Conservation (phyloP, 768 basidiomycete genomes). For the Pleurotus eryngii region DNA sequence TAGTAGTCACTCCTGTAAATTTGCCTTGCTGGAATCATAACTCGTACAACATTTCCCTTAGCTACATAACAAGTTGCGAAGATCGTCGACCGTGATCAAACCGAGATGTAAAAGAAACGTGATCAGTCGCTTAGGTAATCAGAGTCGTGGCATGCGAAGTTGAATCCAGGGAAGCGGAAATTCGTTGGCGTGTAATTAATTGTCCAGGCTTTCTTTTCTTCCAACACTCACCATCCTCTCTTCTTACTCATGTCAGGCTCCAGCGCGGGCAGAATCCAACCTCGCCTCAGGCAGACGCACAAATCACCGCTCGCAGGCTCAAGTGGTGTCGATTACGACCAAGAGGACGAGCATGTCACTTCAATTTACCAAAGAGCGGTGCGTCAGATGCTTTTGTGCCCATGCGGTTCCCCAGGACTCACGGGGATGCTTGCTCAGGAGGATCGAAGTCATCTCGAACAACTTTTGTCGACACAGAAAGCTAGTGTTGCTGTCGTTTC, state of each 20-base stretch:
- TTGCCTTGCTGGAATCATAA: no score
- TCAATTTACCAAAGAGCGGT: constrained; percentile 8
- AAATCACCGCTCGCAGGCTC: constrained; percentile 3
- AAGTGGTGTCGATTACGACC: constrained; percentile 3
- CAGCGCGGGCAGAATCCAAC: background rate
- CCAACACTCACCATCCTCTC: background rate
- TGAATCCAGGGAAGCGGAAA: background rate
- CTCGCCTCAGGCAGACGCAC: background rate
- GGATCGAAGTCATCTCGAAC: constrained; percentile 58
- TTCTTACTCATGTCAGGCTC: constrained; percentile 2
- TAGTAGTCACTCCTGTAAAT: no score
- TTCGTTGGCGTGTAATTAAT: background rate
- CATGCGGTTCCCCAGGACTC: background rate
- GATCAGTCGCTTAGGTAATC: background rate
- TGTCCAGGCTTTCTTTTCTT: constrained; percentile 1
- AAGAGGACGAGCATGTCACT: constrained; percentile 9
- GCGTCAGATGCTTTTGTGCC: background rate
- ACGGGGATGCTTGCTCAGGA: constrained; percentile 28
- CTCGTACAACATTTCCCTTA: no score
- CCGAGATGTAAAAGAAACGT: constrained; percentile 4
- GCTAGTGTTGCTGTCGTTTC: constrained; percentile 63
- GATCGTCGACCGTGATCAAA: background rate
- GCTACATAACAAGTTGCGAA: no score
- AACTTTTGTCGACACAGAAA: constrained; percentile 56
- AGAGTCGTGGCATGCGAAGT: background rate